Percentiles rank a stretch among this genome's conserved stretches.
Conservation (phyloP, 768 basidiomycete species). For the Thelephora aurantiotincta region DNA sequence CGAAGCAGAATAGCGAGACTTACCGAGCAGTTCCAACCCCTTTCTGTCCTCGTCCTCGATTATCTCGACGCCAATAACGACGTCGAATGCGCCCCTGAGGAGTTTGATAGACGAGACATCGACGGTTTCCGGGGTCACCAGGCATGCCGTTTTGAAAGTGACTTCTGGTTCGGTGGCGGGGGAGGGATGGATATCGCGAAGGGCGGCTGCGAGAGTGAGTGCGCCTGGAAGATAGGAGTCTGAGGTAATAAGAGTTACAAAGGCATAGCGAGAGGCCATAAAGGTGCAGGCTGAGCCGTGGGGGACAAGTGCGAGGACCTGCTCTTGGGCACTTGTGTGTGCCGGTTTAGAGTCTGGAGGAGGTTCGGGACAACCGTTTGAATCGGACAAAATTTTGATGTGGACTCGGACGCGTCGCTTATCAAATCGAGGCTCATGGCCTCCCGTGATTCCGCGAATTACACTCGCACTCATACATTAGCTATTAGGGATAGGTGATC, state of each 20-base stretch:
- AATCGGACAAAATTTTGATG: no score
- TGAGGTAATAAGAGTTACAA: slow-evolving; percentile 87
- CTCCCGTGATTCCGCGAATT: no score
- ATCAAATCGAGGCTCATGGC: no score
- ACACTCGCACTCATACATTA: no score
- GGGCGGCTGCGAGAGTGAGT: slow-evolving; percentile 71
- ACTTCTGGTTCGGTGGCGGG: slow-evolving; percentile 44
- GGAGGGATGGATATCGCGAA: slow-evolving; percentile 62
- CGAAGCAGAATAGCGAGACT: slow-evolving; percentile 14
- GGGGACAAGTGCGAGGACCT: no score
- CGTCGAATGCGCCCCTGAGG: slow-evolving; percentile 65
- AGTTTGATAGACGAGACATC: slow-evolving; percentile 69
- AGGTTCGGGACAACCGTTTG: no score
- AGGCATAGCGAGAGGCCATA: slow-evolving; percentile 63
- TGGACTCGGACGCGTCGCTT: no score
- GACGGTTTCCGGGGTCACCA: slow-evolving; percentile 91
- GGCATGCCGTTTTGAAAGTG: slow-evolving; percentile 70
- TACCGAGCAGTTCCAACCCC: slow-evolving; percentile 75
- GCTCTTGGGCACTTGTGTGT: no score
- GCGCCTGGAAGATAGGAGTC: slow-evolving; percentile 90
- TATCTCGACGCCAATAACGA: slow-evolving; percentile 86
- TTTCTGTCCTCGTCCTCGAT: slow-evolving; percentile 56
- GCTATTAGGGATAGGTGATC: no score
- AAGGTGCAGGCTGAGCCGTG: slow-evolving; percentile 5
- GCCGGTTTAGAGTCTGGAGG: no score